Evolutionary conservation across 768 basidiomycete genomes (phyloP).

Genomic region (Sarcodon aspratus): DNA sequence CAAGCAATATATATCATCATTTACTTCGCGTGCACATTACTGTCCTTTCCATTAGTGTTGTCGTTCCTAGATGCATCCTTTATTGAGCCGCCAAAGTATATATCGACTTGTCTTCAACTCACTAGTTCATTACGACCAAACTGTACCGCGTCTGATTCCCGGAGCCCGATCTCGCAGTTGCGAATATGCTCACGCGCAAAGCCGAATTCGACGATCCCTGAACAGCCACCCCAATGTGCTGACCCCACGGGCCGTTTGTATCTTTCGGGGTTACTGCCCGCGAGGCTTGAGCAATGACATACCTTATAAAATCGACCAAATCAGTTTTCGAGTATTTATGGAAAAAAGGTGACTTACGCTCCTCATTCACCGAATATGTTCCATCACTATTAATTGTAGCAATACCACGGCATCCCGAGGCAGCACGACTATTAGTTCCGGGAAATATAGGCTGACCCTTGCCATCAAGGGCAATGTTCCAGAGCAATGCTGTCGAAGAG

Average conservation of each 20-base stretch:
- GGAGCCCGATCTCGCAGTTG: slow-evolving; percentile 41
- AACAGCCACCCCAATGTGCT: slow-evolving; percentile 55
- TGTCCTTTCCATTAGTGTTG: too few species aligned
- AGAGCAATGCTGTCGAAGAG: slow-evolving; percentile 47
- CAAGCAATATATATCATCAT: too few species aligned
- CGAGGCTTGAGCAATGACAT: slow-evolving; percentile 63
- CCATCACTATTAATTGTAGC: slow-evolving; percentile 59
- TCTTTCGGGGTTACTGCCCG: slow-evolving; percentile 67
- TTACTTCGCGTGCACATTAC: too few species aligned
- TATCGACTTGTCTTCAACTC: too few species aligned
- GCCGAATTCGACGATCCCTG: slow-evolving; percentile 45
- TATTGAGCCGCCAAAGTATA: too few species aligned
- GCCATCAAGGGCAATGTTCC: slow-evolving; percentile 61
- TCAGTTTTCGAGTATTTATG: neutral
- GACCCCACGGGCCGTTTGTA: slow-evolving; percentile 51
- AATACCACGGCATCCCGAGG: slow-evolving; percentile 50
- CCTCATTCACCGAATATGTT: slow-evolving; percentile 53
- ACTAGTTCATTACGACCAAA: too few species aligned
- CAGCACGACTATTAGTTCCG: slow-evolving; percentile 49
- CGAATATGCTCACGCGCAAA: slow-evolving; percentile 53
- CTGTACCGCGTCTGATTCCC: slow-evolving; percentile 54
- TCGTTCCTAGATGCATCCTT: too few species aligned
- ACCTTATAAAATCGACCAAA: slow-evolving; percentile 29
- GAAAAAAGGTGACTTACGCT: slow-evolving; percentile 29
- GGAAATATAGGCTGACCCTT: slow-evolving; percentile 56